phyloP scores from a whole-genome alignment of 148 eudicot species.

The Rhododendron henanense region DNA sequence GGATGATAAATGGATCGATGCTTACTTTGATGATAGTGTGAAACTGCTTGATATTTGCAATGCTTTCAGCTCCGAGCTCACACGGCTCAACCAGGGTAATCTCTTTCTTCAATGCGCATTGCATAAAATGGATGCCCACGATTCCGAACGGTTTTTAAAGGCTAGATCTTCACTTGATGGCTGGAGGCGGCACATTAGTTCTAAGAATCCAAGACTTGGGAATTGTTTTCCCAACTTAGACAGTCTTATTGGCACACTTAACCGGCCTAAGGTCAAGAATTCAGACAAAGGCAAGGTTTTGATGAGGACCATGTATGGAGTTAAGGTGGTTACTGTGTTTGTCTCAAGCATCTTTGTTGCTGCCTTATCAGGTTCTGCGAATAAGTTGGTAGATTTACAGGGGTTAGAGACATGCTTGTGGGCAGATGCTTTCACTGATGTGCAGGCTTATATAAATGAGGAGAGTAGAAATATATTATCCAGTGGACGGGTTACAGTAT shows the following conservation, averaged over 20 bases:
- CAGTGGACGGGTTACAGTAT: slow-evolving; percentile 27
- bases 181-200: slow-evolving; percentile 61
- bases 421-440: slow-evolving; percentile 60
- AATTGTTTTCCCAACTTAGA: slow-evolving; percentile 50
- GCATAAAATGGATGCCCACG: slow-evolving; percentile 31
- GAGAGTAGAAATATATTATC: slow-evolving; percentile 46
- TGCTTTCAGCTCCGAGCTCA: slow-evolving; percentile 68
- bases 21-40: slow-evolving; percentile 77
- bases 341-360: slow-evolving; percentile 58
- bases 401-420: slow-evolving; percentile 52
- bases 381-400: slow-evolving; percentile 44
- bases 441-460: slow-evolving; percentile 48
- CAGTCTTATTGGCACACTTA: slow-evolving; percentile 46
- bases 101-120: slow-evolving; percentile 53
- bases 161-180: slow-evolving; percentile 59
- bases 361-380: slow-evolving; percentile 57
- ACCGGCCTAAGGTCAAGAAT: slow-evolving; percentile 77
- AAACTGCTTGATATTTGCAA: slow-evolving; percentile 76
- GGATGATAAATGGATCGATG: slow-evolving; percentile 91
- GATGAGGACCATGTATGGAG: slow-evolving; percentile 88
- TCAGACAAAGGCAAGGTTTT: slow-evolving; percentile 76
- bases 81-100: slow-evolving; percentile 66
- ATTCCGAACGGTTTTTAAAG: slow-evolving; percentile 28
- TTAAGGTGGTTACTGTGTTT: slow-evolving; percentile 61
- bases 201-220: slow-evolving; percentile 54